Base-by-base conservation (phyloP, 257 asterid species). In the Sherardia arvensis region DNA sequence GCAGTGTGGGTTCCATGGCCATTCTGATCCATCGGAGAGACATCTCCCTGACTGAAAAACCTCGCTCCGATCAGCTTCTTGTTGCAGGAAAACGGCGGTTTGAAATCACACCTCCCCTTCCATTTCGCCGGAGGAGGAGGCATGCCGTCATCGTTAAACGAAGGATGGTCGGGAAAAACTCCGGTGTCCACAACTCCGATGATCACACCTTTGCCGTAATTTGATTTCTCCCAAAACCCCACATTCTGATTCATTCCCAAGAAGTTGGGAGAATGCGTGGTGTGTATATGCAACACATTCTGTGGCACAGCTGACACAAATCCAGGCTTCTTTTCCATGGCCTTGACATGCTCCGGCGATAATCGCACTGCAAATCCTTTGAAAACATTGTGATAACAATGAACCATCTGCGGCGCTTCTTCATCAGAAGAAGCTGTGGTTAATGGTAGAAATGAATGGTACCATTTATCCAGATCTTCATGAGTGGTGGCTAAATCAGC, bases 131-230 rank as follows among this genome's bases (percentile, higher is more conserved):
- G 67, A 1, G 57, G 58, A 2, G 67, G 43, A 27, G 67, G 57
- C 67, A 62, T 26, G 1, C 57, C 57, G 20, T 15, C 40, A 7
- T 62, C 67, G 12, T 10, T 17, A 28, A 62, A 62, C 1, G 67
- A 62, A 1, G 67, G 67, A 1, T 62, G 67, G 0, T 45, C 28
- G 0, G 66, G 66, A 2, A 18, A 4, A 25, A 62, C 29, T 10
- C 67, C 67, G n/a, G 40, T 43, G 40, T 62, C 67, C 43, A 62
- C 1, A 10, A 62, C 9, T 62, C 67, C 67, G 29, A 62, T 62
- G 26, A 62, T 26, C 6, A 62, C 67, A 3, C 57, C 67, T 18
- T 45, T 14, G 15, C 67, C 67, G 17, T 7, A 62, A n/a, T 27
- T 27, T 11, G 67, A 62, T 20, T 60, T 28, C 20, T 49, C 12